Evolutionary conservation across 1,284 basidiomycete genomes (phyloP), one percentile per base, ranked within the genome.

Genomic region (Sphaerobolus stellatus): DNA sequence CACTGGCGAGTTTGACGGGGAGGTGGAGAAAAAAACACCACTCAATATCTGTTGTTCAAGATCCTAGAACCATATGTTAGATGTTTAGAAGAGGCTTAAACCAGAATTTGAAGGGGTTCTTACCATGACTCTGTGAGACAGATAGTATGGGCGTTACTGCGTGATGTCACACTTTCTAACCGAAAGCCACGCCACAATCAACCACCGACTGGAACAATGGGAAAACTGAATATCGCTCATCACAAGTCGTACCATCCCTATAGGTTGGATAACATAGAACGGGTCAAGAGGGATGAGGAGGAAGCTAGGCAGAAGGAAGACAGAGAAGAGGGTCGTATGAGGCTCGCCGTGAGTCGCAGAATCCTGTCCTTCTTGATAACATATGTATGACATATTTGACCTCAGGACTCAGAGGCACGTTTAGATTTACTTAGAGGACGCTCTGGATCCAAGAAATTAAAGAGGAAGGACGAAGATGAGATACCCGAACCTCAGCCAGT

Each of bases 191-290:
- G 13, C 18, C 53, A 20, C 11, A 1, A 31, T 25, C 46, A 38
- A 50, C 38, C 49, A 56, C 48, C 22, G n/a, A 31, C 11, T 31
- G 5, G 13, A 9, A 49, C 5, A 27, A 91, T 91, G 89, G 88
- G 88, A 22, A 89, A 89, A 64, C 78, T 91, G 30, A 90, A 90
- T 66, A 92, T 91, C 65, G 90, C 90, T 5, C 90, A 92, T 66
- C 91, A 93, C 76, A 94, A 94, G 68, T 91, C 88, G 2, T 93
- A 93, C 66, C 91, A 93, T 63, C 91, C 88, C 0, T 92, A 93
- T 67, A 76, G 90, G 48, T 72, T 83, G 43, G 90, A 92, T 66
- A 94, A 94, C 64, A 89, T 92, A 56, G 90, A 90, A 58, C 79
- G 81, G 22, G 92, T 94, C 1, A 74, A 82, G 6, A 71, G 68